A percentile compares a stretch with the other conserved stretches of the same genome.
These are phyloP conservation scores for Omphalotus guepiniiformis DNA, from an alignment of 768 basidiomycete species.

Conservation along the genomic window DNA sequence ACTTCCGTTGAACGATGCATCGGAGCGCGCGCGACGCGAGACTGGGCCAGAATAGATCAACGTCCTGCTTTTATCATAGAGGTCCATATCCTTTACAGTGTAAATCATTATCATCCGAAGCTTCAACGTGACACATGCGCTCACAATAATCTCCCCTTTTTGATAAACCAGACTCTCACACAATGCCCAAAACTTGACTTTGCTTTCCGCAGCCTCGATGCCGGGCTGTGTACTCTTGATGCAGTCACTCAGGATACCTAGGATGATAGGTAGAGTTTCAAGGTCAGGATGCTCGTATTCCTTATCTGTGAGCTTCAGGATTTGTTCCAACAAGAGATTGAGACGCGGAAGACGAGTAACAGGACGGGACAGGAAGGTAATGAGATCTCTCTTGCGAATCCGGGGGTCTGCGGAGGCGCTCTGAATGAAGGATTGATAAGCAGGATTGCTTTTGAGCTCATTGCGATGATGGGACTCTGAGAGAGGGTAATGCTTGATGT, in stretches of 20 bases:
- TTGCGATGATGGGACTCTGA: constrained; percentile 78
- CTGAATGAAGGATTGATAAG: constrained; percentile 66
- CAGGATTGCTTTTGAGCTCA: constrained; percentile 64
- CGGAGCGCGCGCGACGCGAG: constrained; percentile 54
- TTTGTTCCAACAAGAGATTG: constrained; percentile 66
- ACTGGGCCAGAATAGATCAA: constrained; percentile 66
- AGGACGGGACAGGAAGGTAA: constrained; percentile 80
- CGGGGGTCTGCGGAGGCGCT: constrained; percentile 59
- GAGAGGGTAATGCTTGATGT: constrained; percentile 87
- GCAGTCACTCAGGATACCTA: constrained; percentile 63
- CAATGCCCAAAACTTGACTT: constrained; percentile 83
- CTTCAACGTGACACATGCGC: constrained; percentile 18
- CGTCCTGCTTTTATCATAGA: constrained; percentile 71
- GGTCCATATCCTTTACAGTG: constrained; percentile 71
- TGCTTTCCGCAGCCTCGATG: constrained; percentile 85
- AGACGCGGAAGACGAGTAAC: constrained; percentile 86
- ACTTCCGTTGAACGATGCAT: constrained; percentile 37
- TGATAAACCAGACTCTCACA: constrained; percentile 72
- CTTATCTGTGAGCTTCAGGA: constrained; percentile 58
- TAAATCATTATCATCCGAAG: neutral
- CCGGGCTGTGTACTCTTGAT: constrained; percentile 88
- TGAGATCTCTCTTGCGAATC: constrained; percentile 69
- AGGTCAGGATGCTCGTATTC: constrained; percentile 75
- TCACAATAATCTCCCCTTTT: constrained; percentile 78
- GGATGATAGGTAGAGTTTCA: constrained; percentile 69